phyloP scores from a whole-genome alignment of 371 early-diverging fungal genomes.

The Syncephalastrum monosporum region DNA sequence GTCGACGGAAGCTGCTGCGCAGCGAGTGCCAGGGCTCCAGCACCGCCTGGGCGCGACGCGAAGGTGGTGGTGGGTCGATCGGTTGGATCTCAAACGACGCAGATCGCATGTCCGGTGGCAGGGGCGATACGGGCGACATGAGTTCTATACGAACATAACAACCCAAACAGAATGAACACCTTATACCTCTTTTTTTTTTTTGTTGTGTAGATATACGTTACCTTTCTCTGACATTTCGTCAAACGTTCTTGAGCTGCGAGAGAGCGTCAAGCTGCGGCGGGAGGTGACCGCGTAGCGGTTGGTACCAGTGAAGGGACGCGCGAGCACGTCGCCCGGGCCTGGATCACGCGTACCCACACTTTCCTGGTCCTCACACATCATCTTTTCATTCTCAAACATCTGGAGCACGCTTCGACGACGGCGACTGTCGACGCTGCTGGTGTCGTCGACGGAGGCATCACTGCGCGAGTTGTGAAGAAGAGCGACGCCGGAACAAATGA shows the following conservation, averaged over 20 bases:
- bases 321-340: conserved; percentile 32
- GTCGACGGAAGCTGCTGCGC: conserved; percentile 1
- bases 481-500: conserved; percentile 67
- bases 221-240: conserved; percentile 5
- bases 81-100: too few relatives aligned
- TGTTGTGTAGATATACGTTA: too few relatives aligned
- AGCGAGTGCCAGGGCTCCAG: conserved; percentile 1
- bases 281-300: conserved; percentile 31
- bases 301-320: conserved; percentile 34
- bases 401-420: conserved; percentile 25
- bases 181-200: too few relatives aligned
- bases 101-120: too few relatives aligned
- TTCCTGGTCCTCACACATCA: conserved; percentile 17
- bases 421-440: conserved; percentile 22
- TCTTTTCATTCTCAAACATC: conserved; percentile 27
- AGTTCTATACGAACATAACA: too few relatives aligned
- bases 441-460: conserved; percentile 14
- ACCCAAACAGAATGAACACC: too few relatives aligned
- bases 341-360: conserved; percentile 19
- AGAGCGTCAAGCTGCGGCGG: conserved; percentile 11
- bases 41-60: neutral
- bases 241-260: too few relatives aligned
- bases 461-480: conserved; percentile 37
- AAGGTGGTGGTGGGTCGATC: too few relatives aligned
- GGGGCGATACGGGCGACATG: too few relatives aligned